These are phyloP conservation scores for Metschnikowia borealis DNA, from an alignment of 805 yeast species.

Conservation along the genomic window DNA sequence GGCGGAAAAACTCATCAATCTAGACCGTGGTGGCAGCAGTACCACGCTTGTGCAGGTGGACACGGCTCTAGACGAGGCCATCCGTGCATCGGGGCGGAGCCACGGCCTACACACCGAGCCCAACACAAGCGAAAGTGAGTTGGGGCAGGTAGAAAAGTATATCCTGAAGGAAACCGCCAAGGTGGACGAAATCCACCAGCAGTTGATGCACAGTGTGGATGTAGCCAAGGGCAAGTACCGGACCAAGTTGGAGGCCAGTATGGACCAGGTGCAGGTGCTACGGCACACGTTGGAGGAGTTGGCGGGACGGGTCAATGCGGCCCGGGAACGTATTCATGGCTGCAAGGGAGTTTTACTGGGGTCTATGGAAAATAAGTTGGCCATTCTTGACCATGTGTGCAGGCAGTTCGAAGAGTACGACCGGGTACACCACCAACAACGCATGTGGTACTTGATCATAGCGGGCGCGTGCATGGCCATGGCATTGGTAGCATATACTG, in stretches of 20 bases:
- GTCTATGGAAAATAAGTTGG: conserved; percentile 27
- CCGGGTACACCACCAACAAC: conserved; percentile 20
- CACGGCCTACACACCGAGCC: neutral
- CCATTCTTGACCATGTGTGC: conserved; percentile 30
- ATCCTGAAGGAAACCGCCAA: conserved; percentile 17
- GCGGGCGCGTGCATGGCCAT: conserved; percentile 18
- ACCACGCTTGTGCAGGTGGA: conserved; percentile 7
- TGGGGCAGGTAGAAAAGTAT: conserved; percentile 17
- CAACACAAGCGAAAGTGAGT: conserved; percentile 11
- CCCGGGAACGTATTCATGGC: conserved; percentile 22
- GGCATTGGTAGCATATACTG: conserved; percentile 8
- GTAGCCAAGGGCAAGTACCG: conserved; percentile 21
- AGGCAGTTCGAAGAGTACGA: conserved; percentile 26
- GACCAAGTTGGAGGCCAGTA: conserved; percentile 24
- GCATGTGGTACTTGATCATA: conserved; percentile 28
- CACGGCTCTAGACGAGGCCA: conserved; percentile 2
- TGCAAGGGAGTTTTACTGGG: conserved; percentile 25
- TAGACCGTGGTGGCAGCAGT: conserved; percentile 1
- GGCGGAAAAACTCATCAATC: conserved; percentile 2
- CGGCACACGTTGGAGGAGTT: conserved; percentile 22
- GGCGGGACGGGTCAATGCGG: conserved; percentile 24
- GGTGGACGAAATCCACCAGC: conserved; percentile 19
- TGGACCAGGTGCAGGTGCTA: conserved; percentile 27
- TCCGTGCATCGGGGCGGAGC: conserved; percentile 1
- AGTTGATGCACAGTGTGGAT: conserved; percentile 18